Conservation (phyloP, 345 rosid genomes). For the Clausena lansium region DNA sequence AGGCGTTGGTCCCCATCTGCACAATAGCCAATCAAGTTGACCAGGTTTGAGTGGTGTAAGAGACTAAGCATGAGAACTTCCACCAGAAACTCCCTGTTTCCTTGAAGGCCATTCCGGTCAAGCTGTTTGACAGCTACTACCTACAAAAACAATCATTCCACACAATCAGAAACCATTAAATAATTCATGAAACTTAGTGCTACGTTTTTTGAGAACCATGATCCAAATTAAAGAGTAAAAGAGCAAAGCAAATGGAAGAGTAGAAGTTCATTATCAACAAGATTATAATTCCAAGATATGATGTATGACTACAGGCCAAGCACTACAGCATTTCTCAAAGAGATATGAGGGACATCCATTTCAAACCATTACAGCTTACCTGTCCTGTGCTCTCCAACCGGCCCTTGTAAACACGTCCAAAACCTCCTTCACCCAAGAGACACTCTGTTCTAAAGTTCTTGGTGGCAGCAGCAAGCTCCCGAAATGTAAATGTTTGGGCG, state of each 20-base stretch:
- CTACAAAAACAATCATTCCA: slow-evolving; percentile 40
- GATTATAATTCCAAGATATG: background rate
- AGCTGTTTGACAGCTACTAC: slow-evolving; percentile 95
- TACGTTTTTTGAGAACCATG: background rate
- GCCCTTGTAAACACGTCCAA: slow-evolving; percentile 94
- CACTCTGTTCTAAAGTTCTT: slow-evolving; percentile 79
- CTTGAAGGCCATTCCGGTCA: slow-evolving; percentile 92
- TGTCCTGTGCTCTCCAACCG: slow-evolving; percentile 89
- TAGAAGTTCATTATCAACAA: background rate
- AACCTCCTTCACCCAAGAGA: slow-evolving; percentile 92
- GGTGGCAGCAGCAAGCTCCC: slow-evolving; percentile 88
- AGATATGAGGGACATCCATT: background rate
- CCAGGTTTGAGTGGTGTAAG: slow-evolving; percentile 91
- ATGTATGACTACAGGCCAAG: background rate
- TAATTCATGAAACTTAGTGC: background rate
- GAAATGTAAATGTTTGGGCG: slow-evolving; percentile 89
- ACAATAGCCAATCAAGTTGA: slow-evolving; percentile 93
- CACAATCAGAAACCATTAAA: slow-evolving; percentile 9
- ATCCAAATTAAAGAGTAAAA: background rate
- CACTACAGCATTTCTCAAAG: background rate
- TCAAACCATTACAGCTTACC: slow-evolving; percentile 37
- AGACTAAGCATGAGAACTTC: slow-evolving; percentile 99
- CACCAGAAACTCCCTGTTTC: slow-evolving; percentile 96
- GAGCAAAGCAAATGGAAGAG: background rate
- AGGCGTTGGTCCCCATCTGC: slow-evolving; percentile 98